A percentile compares a stretch with the other conserved stretches of the same genome.
phyloP scores from a whole-genome alignment of 176 grass and related monocot species.

The Coix lacrymajobi region DNA sequence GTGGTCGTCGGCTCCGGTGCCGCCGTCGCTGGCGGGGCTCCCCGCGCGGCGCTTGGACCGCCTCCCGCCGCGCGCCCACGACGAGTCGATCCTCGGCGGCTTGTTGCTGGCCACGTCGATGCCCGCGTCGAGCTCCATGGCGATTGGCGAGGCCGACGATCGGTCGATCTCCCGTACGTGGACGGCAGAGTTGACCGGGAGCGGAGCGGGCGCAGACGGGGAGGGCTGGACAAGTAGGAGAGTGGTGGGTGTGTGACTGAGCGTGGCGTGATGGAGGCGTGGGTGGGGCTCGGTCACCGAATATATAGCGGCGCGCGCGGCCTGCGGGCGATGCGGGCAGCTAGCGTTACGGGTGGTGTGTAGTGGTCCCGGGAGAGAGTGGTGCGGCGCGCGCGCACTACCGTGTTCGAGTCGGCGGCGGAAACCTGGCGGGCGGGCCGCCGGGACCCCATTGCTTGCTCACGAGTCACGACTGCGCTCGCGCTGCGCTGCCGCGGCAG shows the following conservation, averaged over 20 bases:
- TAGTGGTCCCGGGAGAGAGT: neutral
- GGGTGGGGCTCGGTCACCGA: neutral
- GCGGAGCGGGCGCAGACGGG: neutral
- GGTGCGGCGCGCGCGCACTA: neutral
- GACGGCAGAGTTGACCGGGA: constrained; percentile 38
- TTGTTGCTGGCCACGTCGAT: constrained; percentile 3
- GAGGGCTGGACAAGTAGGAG: constrained; percentile 32
- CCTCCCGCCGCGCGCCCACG: constrained; percentile 26
- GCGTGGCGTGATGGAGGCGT: constrained; percentile 34
- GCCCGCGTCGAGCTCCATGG: constrained; percentile 39
- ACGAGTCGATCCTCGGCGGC: constrained; percentile 36
- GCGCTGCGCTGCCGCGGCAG: too few relatives aligned
- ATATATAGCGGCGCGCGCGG: constrained; percentile 31
- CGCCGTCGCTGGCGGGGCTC: neutral
- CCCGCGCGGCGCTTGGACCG: constrained; percentile 42
- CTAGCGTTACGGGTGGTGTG: neutral
- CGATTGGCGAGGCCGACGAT: too few relatives aligned
- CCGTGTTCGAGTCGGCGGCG: neutral
- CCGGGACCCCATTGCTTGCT: too few relatives aligned
- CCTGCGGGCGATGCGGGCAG: neutral
- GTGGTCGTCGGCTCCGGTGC: neutral
- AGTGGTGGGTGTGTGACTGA: constrained; percentile 31
- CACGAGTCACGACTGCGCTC: too few relatives aligned
- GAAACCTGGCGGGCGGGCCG: neutral
- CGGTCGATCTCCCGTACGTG: neutral